phyloP scores from a whole-genome alignment of 2,329 filamentous ascomycete species.

The Stemphylium lycopersici region DNA sequence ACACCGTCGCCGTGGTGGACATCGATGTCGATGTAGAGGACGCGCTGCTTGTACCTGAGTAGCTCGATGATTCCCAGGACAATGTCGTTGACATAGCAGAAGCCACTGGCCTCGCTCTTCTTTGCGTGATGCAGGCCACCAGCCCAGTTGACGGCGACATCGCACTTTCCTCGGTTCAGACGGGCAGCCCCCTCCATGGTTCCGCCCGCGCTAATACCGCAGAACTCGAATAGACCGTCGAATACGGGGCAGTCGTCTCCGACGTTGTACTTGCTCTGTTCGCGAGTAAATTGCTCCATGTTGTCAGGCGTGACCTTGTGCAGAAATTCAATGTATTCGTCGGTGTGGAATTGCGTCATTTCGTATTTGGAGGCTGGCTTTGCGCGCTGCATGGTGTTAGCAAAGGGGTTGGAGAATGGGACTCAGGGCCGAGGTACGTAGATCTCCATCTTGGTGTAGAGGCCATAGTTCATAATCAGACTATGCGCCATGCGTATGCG shows the following conservation, averaged over 20 bases:
- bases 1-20: constrained; percentile 87
- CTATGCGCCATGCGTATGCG: constrained; percentile 70
- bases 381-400: constrained; percentile 44
- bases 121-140: constrained; percentile 97
- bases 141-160: constrained; percentile 72
- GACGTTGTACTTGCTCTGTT: constrained; percentile 80
- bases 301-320: constrained; percentile 96
- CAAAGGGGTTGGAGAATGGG: not conserved
- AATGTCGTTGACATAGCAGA: constrained; percentile 98
- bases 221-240: constrained; percentile 73
- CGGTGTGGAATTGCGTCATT: constrained; percentile 76
- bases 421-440: constrained; percentile 57
- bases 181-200: constrained; percentile 75
- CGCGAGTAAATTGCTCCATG: constrained; percentile 90
- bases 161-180: constrained; percentile 70
- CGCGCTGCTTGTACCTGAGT: constrained; percentile 78
- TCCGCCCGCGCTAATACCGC: constrained; percentile 71
- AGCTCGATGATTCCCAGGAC: constrained; percentile 92
- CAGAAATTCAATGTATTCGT: constrained; percentile 74
- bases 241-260: constrained; percentile 70
- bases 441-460: constrained; percentile 77
- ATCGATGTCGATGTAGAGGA: constrained; percentile 94
- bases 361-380: constrained; percentile 68
- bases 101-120: constrained; percentile 89
- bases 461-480: constrained; percentile 73